A percentile compares a stretch with the other conserved stretches of the same genome.
Evolutionary conservation across 108 stramenopile species (phyloP).

Genomic region (Poteriospumella lacustris): DNA sequence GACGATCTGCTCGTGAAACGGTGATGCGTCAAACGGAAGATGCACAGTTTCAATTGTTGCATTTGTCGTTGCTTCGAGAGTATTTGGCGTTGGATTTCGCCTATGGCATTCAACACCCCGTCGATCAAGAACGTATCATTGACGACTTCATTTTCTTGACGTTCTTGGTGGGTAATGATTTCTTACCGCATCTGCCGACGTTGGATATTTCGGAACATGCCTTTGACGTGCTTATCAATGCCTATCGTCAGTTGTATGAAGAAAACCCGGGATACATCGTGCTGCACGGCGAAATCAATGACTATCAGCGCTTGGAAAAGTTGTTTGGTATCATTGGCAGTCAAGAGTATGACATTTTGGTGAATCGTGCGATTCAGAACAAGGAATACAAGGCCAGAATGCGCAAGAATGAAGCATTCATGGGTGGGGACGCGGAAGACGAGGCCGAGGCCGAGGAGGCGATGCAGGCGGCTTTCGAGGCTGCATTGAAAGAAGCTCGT

Average conservation of each 20-base stretch:
- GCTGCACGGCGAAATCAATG: constrained; percentile 4
- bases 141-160: constrained; percentile 29
- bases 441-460: constrained; percentile 63
- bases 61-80: constrained; percentile 87
- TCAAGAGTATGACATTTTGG: constrained; percentile 9
- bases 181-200: constrained; percentile 28
- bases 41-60: constrained; percentile 91
- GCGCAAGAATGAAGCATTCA: not conserved
- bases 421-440: constrained; percentile 58
- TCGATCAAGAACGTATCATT: constrained; percentile 17
- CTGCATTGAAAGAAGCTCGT: constrained; percentile 36
- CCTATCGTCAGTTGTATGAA: constrained; percentile 23
- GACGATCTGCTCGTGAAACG: constrained; percentile 57
- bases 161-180: constrained; percentile 27
- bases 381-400: not conserved
- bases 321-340: constrained; percentile 5
- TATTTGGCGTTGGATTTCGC: constrained; percentile 84
- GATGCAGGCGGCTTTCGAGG: constrained; percentile 59
- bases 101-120: not conserved
- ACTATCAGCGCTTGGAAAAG: not conserved
- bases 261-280: constrained; percentile 12
- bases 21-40: constrained; percentile 88
- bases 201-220: constrained; percentile 26
- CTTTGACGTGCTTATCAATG: constrained; percentile 4
- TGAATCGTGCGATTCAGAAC: not conserved